phyloP scores from a whole-genome alignment of 2,329 filamentous ascomycete species.

The Xylaria sp. region DNA sequence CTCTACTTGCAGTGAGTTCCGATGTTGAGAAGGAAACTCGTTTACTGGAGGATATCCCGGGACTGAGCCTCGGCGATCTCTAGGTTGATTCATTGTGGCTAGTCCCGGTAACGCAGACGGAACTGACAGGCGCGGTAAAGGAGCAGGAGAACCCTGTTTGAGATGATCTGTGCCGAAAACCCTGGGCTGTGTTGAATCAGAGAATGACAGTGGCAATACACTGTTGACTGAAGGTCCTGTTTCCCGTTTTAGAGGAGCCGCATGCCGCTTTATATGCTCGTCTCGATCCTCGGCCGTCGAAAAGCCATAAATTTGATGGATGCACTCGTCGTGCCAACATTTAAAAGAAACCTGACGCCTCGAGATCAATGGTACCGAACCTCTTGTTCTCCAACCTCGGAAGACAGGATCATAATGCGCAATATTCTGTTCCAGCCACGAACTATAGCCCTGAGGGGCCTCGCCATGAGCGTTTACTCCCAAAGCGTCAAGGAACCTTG shows the following conservation, averaged over 20 bases:
- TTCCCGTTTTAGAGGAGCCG: slow-evolving; percentile 56
- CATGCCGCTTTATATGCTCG: slow-evolving; percentile 61
- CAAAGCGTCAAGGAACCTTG: slow-evolving; percentile 54
- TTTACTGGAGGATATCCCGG: slow-evolving; percentile 56
- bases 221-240: slow-evolving; percentile 57
- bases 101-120: slow-evolving; percentile 53
- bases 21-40: slow-evolving; percentile 52
- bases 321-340: slow-evolving; percentile 66
- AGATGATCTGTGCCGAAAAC: slow-evolving; percentile 50
- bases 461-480: slow-evolving; percentile 53
- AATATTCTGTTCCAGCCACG: slow-evolving; percentile 66
- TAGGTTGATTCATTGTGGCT: slow-evolving; percentile 49
- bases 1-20: slow-evolving; percentile 58
- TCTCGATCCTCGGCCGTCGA: slow-evolving; percentile 62
- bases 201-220: slow-evolving; percentile 52
- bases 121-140: slow-evolving; percentile 55
- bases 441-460: slow-evolving; percentile 60
- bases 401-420: slow-evolving; percentile 61
- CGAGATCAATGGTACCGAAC: slow-evolving; percentile 52
- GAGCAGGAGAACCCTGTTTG: slow-evolving; percentile 54
- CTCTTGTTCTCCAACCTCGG: slow-evolving; percentile 55
- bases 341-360: slow-evolving; percentile 60
- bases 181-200: slow-evolving; percentile 50
- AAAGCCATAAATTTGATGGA: slow-evolving; percentile 70
- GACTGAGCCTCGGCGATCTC: slow-evolving; percentile 55